phyloP scores from a whole-genome alignment of 2,329 filamentous ascomycete genomes.

The Metarhizium anisopliae region DNA sequence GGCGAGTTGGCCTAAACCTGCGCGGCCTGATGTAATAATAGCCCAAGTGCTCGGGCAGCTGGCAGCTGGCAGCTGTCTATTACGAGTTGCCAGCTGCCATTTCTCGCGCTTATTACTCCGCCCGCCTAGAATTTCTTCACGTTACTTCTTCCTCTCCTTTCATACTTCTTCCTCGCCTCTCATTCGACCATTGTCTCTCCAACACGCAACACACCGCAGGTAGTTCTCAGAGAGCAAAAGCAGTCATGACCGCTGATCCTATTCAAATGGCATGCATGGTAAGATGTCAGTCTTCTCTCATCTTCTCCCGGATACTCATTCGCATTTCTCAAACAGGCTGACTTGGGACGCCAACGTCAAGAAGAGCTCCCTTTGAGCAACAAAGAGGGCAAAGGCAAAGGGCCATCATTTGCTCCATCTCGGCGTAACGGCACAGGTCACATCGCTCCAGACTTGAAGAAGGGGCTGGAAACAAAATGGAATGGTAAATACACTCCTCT shows the following conservation, averaged over 20 bases:
- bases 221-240: background rate
- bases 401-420: conserved; percentile 10
- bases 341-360: conserved; percentile 13
- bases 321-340: conserved; percentile 9
- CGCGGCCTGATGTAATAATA: too few relatives aligned
- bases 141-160: background rate
- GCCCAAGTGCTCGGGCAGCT: too few relatives aligned
- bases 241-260: background rate
- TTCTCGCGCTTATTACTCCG: background rate
- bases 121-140: too few relatives aligned
- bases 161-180: background rate
- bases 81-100: background rate
- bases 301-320: background rate
- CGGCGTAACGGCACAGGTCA: conserved; percentile 7
- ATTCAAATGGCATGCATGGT: conserved; percentile 6
- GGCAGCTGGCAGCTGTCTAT: background rate
- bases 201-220: background rate
- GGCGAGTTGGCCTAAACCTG: background rate
- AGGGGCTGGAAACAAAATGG: conserved; percentile 11
- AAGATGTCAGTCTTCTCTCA: background rate
- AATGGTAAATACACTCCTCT: conserved; percentile 6
- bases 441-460: conserved; percentile 6
- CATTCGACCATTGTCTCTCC: background rate
- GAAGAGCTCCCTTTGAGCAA: conserved; percentile 14
- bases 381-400: conserved; percentile 6